Evolutionary conservation across 2,329 filamentous ascomycete genomes (phyloP), one percentile per base, ranked within the genome.

Genomic region (Neofusicoccum sp.): DNA sequence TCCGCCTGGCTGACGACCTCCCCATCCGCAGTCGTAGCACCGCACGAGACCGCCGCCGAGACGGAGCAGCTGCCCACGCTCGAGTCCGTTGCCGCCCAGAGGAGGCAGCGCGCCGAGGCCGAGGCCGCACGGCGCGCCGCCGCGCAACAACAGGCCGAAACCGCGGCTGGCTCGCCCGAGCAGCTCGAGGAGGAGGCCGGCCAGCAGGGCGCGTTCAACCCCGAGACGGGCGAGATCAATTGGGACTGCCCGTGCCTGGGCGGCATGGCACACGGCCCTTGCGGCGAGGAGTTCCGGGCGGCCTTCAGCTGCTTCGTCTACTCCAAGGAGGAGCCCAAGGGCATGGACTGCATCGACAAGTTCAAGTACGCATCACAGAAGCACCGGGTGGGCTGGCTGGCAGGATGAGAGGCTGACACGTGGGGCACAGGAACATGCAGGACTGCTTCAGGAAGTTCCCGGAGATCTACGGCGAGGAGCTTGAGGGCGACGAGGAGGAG

Each of bases 301-400:
- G 95, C 95, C 0, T 99, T 99, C 71, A 96, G 92, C 84, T 99
- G 95, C 80, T 99, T 99, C 71, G 92, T 99, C n/a, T 95, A 88
- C 79, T 96, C 91, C 3, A 87, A 86, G 43, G 91, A 96, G 73
- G 95, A 99, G 73, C 93, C 93, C 36, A 99, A 99, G 86, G 93
- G 93, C 56, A 93, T 96, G 80, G 92, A 97, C 73, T 97, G 93
- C 79, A 95, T 97, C 71, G 92, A 96, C 30, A 96, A 95, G 79
- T 97, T 97, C 84, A 93, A 96, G 91, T 95, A 82, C 24, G 38
- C 31, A 30, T n/a, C 34, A 12, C 20, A 16, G 9, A 12, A 11
- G n/a, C n/a, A 2, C n/a, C n/a, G n/a, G n/a, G n/a, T 48, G 89
- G 84, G 7, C 24, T 9, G 16, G 8, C 4, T 20, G 9, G 14